A percentile compares a stretch with the other conserved stretches of the same genome.
Conservation (phyloP, 2,329 filamentous ascomycete genomes). For the Fusarium globosum region DNA sequence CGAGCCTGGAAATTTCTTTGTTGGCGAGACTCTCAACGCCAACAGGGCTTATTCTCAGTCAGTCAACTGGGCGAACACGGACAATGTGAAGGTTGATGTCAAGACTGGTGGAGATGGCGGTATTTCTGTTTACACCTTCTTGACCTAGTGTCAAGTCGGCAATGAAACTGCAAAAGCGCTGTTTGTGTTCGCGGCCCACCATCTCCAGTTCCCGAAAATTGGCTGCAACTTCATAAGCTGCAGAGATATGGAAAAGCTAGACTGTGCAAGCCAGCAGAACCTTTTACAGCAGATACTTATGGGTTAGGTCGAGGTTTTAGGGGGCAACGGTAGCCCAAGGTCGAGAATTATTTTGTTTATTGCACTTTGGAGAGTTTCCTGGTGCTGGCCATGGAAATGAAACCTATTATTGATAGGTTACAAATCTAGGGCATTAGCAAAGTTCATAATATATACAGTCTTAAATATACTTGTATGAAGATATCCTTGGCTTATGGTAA, state of each 20-base stretch:
- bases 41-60: neutral
- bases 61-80: neutral
- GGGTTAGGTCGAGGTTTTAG: too few species aligned
- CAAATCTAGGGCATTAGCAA: neutral
- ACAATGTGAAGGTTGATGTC: neutral
- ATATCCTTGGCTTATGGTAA: too few species aligned
- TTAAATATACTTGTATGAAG: too few species aligned
- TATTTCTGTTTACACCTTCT: neutral
- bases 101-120: neutral
- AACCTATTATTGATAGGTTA: neutral
- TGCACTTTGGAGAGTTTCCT: neutral
- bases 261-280: neutral
- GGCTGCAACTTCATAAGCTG: neutral
- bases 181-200: neutral
- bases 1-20: neutral
- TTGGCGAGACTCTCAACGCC: neutral
- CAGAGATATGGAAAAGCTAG: neutral
- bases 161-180: neutral
- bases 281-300: too few species aligned
- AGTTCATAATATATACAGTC: neutral
- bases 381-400: neutral
- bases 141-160: neutral
- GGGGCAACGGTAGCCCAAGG: neutral
- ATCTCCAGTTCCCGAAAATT: neutral
- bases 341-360: neutral